Percentiles rank a stretch among this genome's conserved stretches.
These are phyloP conservation scores for Calendula officinalis DNA, from an alignment of 129 eudicot genomes.

Conservation along the genomic window DNA sequence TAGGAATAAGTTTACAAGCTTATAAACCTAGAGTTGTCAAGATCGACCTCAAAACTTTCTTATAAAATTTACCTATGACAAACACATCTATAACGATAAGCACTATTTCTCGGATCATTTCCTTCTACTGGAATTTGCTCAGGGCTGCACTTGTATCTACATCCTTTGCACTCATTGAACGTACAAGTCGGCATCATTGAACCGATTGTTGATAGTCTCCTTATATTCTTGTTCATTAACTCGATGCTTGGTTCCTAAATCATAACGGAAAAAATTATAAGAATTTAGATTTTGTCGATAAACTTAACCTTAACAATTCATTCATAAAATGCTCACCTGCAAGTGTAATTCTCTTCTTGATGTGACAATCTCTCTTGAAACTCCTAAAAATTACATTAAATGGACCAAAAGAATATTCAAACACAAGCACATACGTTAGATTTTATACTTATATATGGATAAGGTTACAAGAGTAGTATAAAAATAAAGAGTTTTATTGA, in stretches of 20 bases:
- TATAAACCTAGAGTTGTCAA: slow-evolving; percentile 2
- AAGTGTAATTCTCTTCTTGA: slow-evolving; percentile 19
- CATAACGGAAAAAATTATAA: neutral
- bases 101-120: slow-evolving; percentile 69
- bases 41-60: neutral
- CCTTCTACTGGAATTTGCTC: slow-evolving; percentile 89
- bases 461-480: neutral
- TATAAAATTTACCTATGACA: slow-evolving; percentile 51
- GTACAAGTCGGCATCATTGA: slow-evolving; percentile 82
- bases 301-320: neutral
- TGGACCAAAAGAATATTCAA: neutral
- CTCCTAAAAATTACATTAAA: slow-evolving; percentile 12
- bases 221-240: slow-evolving; percentile 17
- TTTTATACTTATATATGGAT: neutral
- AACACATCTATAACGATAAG: slow-evolving; percentile 81
- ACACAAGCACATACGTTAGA: too few species aligned
- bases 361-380: slow-evolving; percentile 9
- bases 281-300: neutral
- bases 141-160: slow-evolving; percentile 61
- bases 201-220: slow-evolving; percentile 48
- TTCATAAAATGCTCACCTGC: slow-evolving; percentile 10
- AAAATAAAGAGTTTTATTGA: too few species aligned
- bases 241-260: slow-evolving; percentile 26
- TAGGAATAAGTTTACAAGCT: neutral
- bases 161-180: slow-evolving; percentile 82